phyloP scores from a whole-genome alignment of 805 yeast genomes.

The Candida vaughaniae region DNA sequence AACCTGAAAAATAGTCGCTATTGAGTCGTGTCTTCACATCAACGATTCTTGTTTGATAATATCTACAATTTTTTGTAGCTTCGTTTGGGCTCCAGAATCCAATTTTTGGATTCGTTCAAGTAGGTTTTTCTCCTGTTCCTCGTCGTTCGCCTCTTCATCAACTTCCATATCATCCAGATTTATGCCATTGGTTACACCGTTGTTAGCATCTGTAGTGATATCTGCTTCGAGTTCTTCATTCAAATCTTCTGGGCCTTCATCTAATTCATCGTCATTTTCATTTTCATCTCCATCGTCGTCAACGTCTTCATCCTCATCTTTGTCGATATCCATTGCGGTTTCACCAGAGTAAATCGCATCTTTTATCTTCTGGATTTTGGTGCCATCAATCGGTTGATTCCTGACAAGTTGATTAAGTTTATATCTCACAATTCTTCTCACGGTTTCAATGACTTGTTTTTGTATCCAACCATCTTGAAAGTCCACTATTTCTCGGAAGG shows the following conservation, averaged over 20 bases:
- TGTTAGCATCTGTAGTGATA: slow-evolving; percentile 6
- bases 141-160: slow-evolving; percentile 15
- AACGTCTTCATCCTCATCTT: slow-evolving; percentile 17
- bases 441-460: slow-evolving; percentile 56
- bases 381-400: slow-evolving; percentile 45
- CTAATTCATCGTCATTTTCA: slow-evolving; percentile 17
- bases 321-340: slow-evolving; percentile 22
- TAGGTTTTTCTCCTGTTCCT: slow-evolving; percentile 18
- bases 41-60: slow-evolving; percentile 36
- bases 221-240: slow-evolving; percentile 13
- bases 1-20: no score
- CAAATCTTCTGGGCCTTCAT: slow-evolving; percentile 18
- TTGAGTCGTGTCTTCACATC: slow-evolving; percentile 11
- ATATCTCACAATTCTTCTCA: slow-evolving; percentile 69
- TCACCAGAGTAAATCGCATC: slow-evolving; percentile 28
- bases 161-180: slow-evolving; percentile 17
- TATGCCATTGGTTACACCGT: slow-evolving; percentile 12
- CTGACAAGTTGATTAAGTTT: slow-evolving; percentile 63
- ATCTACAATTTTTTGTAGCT: slow-evolving; percentile 32
- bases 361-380: slow-evolving; percentile 43
- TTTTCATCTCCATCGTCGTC: slow-evolving; percentile 14
- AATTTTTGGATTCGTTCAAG: slow-evolving; percentile 6
- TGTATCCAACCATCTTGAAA: slow-evolving; percentile 81
- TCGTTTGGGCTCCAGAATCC: slow-evolving; percentile 25
- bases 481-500: slow-evolving; percentile 32